phyloP scores from a whole-genome alignment of 2,329 filamentous ascomycete species.

The Exutisphaerella laricina region DNA sequence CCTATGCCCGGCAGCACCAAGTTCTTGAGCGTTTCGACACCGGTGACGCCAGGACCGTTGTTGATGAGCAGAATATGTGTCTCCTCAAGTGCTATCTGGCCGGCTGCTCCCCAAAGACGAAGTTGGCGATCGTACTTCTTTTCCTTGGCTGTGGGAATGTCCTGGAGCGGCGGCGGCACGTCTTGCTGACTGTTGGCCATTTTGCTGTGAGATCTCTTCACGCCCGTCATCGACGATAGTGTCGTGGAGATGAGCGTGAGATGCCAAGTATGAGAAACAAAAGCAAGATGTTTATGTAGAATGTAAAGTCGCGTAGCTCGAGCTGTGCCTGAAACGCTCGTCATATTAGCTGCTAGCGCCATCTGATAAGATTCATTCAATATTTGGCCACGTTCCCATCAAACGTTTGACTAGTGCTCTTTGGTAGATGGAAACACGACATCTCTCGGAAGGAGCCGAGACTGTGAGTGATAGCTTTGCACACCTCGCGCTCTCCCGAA shows the following conservation, averaged over 20 bases:
- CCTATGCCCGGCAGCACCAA: constrained; percentile 92
- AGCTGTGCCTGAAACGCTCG: too few relatives aligned
- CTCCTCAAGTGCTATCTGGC: constrained; percentile 83
- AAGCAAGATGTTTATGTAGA: background rate
- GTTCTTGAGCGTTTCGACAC: constrained; percentile 91
- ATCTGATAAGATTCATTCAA: too few relatives aligned
- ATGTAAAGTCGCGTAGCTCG: too few relatives aligned
- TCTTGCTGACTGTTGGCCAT: constrained; percentile 24
- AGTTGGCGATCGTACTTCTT: constrained; percentile 90
- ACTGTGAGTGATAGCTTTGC: background rate
- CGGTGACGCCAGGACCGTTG: constrained; percentile 77
- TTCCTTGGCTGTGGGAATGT: constrained; percentile 51
- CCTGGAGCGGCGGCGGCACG: constrained; percentile 44
- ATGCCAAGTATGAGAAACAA: background rate
- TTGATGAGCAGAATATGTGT: constrained; percentile 90
- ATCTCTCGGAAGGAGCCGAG: too few relatives aligned
- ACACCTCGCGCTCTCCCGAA: background rate
- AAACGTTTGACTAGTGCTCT: too few relatives aligned
- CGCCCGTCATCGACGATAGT: too few relatives aligned
- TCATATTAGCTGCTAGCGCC: too few relatives aligned
- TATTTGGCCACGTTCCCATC: too few relatives aligned
- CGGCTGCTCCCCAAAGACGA: constrained; percentile 87
- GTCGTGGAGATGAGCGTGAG: background rate
- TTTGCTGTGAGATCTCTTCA: constrained; percentile 2
- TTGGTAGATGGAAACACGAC: background rate